Base-by-base conservation (phyloP, 768 basidiomycete genomes). In the Boletellus ananas region DNA sequence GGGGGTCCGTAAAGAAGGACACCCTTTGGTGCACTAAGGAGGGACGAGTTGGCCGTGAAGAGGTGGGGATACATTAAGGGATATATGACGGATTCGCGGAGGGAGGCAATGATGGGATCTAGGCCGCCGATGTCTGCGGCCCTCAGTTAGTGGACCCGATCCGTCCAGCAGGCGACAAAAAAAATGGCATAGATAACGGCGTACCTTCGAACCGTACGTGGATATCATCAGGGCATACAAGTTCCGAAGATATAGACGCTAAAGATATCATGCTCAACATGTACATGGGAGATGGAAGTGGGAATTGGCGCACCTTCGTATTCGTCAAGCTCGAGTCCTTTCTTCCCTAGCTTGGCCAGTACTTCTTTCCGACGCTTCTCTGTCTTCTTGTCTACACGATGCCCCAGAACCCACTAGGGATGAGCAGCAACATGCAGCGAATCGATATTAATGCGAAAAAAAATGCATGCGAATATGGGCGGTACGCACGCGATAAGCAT, bases 1-100 rank as follows among this genome's bases (percentile, higher is more conserved):
- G 96, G 96, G 36, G 94, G 96, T 0, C 96, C 96, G 59, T 90
- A 95, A 17, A 99, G 79, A 16, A 98, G 78, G 9, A 97, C 95
- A 12, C 96, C 96, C 66, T 97, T 97, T 0, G 96, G 96, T 5
- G 96, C 91, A 6, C 83, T 81, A 52, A 96, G 80, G 18, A 98
- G 80, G 13, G 85, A 78, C 0, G 93, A 90, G 0, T 88, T 81
- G 16, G 85, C 77, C 13, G 79, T 75, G 76, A 97, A 97, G 49
- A 98, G 79, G 50, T 85, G 76, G 4, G 96, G 96, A 61, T 90
- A 95, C 52, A 87, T 80, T 36, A 98, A 80, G 2, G 95, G 95
- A 64, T 90, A 95, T 61, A 98, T 97, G 50, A 99, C 85, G 48
- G 94, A 90, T 75, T 98, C 96, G 45, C 91, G 84, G 45, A 99